A percentile compares a stretch with the other conserved stretches of the same genome.
Conservation (phyloP, 768 basidiomycete species). For the Auriscalpium microsporum region DNA sequence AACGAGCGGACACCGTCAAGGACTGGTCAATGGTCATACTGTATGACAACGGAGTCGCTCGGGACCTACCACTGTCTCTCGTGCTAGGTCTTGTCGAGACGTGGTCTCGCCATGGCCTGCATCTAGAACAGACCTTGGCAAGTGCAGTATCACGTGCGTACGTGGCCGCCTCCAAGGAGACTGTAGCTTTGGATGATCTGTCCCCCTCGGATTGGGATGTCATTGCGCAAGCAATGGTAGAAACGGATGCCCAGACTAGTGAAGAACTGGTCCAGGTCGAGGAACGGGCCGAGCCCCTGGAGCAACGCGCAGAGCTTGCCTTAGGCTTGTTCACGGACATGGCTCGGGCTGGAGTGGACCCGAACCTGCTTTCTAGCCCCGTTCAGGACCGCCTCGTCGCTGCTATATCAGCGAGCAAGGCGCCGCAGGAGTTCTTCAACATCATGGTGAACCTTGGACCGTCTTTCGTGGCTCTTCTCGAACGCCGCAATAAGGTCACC, state of each 20-base stretch:
- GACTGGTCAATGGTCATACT: constrained; percentile 6
- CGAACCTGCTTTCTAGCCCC: constrained; percentile 1
- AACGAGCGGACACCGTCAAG: constrained; percentile 6
- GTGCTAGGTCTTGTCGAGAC: constrained; percentile 29
- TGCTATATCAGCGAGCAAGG: constrained; percentile 6
- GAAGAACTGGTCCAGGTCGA: constrained; percentile 8
- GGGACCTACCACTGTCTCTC: constrained; percentile 2
- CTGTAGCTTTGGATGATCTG: constrained; percentile 25
- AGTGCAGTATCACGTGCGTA: constrained; percentile 39
- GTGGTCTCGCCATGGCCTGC: constrained; percentile 25
- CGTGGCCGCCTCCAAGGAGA: constrained; percentile 26
- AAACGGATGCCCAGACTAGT: constrained; percentile 9
- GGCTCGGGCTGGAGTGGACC: constrained; percentile 3
- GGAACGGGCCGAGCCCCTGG: constrained; percentile 6
- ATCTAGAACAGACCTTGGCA: constrained; percentile 27
- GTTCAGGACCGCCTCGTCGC: constrained; percentile 5
- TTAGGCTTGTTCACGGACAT: constrained; percentile 8
- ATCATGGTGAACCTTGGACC: constrained; percentile 12
- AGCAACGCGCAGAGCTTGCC: too few relatives aligned
- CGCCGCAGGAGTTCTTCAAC: neutral
- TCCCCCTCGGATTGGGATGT: constrained; percentile 36
- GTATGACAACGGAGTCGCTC: constrained; percentile 5
- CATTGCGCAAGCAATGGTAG: constrained; percentile 30
- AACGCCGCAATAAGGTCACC: neutral
- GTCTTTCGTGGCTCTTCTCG: constrained; percentile 32